phyloP scores from a whole-genome alignment of 768 basidiomycete species.

The Glaciozyma antarctica region DNA sequence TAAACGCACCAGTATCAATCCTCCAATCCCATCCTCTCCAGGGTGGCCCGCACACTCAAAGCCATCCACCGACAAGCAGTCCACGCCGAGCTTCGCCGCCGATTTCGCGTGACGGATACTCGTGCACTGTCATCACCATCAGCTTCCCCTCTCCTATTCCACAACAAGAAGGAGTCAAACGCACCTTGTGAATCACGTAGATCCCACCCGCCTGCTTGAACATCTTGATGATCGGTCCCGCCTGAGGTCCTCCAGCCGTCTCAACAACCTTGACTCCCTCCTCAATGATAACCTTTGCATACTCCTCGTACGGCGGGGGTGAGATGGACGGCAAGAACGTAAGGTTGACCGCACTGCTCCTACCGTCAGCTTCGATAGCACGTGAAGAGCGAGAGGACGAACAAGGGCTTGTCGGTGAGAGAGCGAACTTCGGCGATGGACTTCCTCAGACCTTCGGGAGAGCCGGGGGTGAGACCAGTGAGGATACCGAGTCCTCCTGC shows the following conservation, averaged over 20 bases:
- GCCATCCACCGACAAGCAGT: slow-evolving; percentile 3
- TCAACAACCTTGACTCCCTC: slow-evolving; percentile 84
- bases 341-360: slow-evolving; percentile 32
- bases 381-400: neutral
- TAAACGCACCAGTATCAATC: slow-evolving; percentile 59
- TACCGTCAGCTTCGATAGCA: neutral
- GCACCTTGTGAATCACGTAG: slow-evolving; percentile 68
- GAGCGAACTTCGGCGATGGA: slow-evolving; percentile 70
- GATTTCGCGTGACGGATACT: slow-evolving; percentile 74
- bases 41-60: slow-evolving; percentile 19
- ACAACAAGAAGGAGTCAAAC: neutral
- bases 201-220: slow-evolving; percentile 53
- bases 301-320: slow-evolving; percentile 81
- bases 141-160: neutral
- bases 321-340: slow-evolving; percentile 74
- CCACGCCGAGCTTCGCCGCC: slow-evolving; percentile 43
- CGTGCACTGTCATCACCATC: slow-evolving; percentile 47
- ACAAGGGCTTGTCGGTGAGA: slow-evolving; percentile 54
- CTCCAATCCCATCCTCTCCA: slow-evolving; percentile 87
- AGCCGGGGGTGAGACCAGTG: slow-evolving; percentile 80
- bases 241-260: slow-evolving; percentile 76
- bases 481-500: slow-evolving; percentile 78
- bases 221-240: slow-evolving; percentile 49
- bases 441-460: slow-evolving; percentile 63
- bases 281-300: slow-evolving; percentile 52